Evolutionary conservation across 352 stramenopile species (phyloP), one percentile per base, ranked within the genome.

Genomic region (Phytophthora citricola): DNA sequence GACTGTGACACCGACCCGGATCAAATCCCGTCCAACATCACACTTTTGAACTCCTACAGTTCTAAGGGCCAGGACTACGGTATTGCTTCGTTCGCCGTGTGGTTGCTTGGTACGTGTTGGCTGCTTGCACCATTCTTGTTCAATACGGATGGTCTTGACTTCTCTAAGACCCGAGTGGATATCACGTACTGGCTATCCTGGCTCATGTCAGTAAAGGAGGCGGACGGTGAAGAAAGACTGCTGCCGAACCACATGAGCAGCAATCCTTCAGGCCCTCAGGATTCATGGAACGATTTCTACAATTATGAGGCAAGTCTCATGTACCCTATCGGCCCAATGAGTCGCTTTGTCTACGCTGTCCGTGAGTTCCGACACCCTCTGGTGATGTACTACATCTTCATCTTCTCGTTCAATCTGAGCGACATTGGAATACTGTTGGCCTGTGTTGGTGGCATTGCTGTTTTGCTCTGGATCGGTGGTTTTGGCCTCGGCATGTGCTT

Each of bases 141-240:
- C 75, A 95, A 95, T 65, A 94, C 89, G 27, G 86, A 94, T 51
- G 87, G 87, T 2, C 75, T 96, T 51, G 89, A 96, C 53, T 96
- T 94, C 46, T 74, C 79, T 4, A 96, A 96, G 75, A 95, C 85
- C 2, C 80, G 77, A 36, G 87, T 91, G 12, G 89, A 96, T 72
- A 79, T 94, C n/a, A 76, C 63, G 4, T 82, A 96, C 67, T 96
- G 85, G 83, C 68, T 95, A 3, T 56, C 68, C 5, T 96, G 89
- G 89, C 87, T 96, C 66, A 92, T 93, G 78, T 84, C 75, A 7
- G 77, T 88, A 4, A 70, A 71, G 7, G 66, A 73, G 3, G 75
- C 78, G 10, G 71, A 86, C 24, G 58, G 85, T 0, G 78, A 83
- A 27, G 72, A 83, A 43, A 59, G 63, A 24, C 45, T 90, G 2